These are phyloP conservation scores for Acidomyces sp. DNA, from an alignment of 495 filamentous ascomycete species.

Conservation along the genomic window DNA sequence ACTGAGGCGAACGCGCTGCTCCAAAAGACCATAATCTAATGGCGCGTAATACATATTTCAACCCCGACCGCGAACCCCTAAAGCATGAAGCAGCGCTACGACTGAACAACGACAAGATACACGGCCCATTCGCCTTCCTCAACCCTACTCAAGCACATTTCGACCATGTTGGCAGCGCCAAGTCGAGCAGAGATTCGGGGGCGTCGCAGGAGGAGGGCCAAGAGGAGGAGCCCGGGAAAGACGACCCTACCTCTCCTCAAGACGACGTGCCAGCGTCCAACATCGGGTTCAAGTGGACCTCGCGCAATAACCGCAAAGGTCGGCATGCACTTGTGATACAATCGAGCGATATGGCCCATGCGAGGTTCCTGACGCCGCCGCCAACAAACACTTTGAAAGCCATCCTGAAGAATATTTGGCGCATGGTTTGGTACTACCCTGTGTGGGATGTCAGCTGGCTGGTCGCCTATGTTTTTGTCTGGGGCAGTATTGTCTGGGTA, in stretches of 20 bases:
- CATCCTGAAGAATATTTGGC: slow-evolving; percentile 34
- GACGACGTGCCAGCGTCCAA: slow-evolving; percentile 3
- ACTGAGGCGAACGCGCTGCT: too few species aligned
- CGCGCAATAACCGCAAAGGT: slow-evolving; percentile 61
- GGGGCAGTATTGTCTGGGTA: slow-evolving; percentile 25
- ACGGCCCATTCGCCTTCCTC: slow-evolving; percentile 36
- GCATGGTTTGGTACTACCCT: slow-evolving; percentile 46
- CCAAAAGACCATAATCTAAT: too few species aligned
- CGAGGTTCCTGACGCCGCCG: slow-evolving; percentile 28
- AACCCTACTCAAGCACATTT: slow-evolving; percentile 38
- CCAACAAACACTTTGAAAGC: slow-evolving; percentile 33
- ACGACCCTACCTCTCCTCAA: not conserved
- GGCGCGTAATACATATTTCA: slow-evolving; percentile 21
- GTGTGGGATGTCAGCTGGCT: slow-evolving; percentile 59
- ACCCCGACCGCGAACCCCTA: slow-evolving; percentile 21
- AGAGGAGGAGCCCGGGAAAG: slow-evolving; percentile 10
- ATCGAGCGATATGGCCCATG: slow-evolving; percentile 17
- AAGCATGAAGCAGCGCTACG: slow-evolving; percentile 14
- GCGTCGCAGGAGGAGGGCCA: not conserved
- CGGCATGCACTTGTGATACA: slow-evolving; percentile 45
- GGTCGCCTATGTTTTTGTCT: slow-evolving; percentile 51
- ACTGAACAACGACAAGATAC: slow-evolving; percentile 16
- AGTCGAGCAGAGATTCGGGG: not conserved
- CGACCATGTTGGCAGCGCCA: slow-evolving; percentile 11
- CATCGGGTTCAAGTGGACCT: slow-evolving; percentile 41